These are phyloP conservation scores for Inonotus obliquus DNA, from an alignment of 1,284 basidiomycete genomes.

Conservation along the genomic window DNA sequence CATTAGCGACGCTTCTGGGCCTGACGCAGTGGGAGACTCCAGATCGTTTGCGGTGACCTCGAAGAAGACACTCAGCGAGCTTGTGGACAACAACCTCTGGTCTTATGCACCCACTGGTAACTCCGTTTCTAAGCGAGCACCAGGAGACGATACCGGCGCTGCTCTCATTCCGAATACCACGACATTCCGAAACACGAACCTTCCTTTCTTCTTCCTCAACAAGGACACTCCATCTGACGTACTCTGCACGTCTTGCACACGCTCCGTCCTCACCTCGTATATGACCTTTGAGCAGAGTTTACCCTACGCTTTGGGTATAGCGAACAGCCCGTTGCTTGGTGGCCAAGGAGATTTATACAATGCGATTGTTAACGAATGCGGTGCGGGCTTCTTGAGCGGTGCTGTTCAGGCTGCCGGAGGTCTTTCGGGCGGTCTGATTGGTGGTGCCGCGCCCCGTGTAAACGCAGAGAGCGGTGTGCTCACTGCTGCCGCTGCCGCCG, in stretches of 20 bases:
- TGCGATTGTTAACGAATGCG: slow-evolving; percentile 54
- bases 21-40: slow-evolving; percentile 13
- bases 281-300: slow-evolving; percentile 66
- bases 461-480: slow-evolving; percentile 18
- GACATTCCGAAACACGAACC: slow-evolving; percentile 57
- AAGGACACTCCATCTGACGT: slow-evolving; percentile 40
- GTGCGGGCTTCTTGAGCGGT: slow-evolving; percentile 56
- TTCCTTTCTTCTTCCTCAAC: slow-evolving; percentile 77
- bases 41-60: slow-evolving; percentile 3
- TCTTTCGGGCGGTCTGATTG: slow-evolving; percentile 36
- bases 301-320: slow-evolving; percentile 73
- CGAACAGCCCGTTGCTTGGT: slow-evolving; percentile 57
- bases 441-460: slow-evolving; percentile 25
- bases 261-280: slow-evolving; percentile 69
- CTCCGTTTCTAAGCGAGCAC: slow-evolving; percentile 20
- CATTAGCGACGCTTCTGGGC: slow-evolving; percentile 21
- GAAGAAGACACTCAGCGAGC: slow-evolving; percentile 20
- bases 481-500: slow-evolving; percentile 18
- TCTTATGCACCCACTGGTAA: slow-evolving; percentile 10
- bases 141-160: slow-evolving; percentile 27
- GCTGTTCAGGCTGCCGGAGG: slow-evolving; percentile 66
- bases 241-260: slow-evolving; percentile 82
- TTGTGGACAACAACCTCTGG: slow-evolving; percentile 23
- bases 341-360: slow-evolving; percentile 65
- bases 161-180: slow-evolving; percentile 59